Evolutionary conservation across 2,329 filamentous ascomycete species (phyloP).

Genomic region (Clarireedia paspali): DNA sequence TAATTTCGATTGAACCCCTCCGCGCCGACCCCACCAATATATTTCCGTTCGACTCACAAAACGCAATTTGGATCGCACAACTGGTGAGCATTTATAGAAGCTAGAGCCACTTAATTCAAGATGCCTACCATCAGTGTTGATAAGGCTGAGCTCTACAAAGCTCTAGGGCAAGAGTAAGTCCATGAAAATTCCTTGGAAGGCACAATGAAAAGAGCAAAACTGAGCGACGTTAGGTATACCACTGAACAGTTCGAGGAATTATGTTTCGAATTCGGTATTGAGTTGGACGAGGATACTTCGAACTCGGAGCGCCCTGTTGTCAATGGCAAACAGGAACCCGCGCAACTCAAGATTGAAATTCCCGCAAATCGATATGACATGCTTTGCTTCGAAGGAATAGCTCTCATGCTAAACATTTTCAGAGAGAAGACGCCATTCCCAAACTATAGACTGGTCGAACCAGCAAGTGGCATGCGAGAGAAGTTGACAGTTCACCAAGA

Average conservation of each 20-base stretch:
- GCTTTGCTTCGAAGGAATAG: slow-evolving; percentile 95
- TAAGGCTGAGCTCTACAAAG: slow-evolving; percentile 92
- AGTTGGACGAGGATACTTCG: slow-evolving; percentile 78
- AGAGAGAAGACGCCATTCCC: slow-evolving; percentile 67
- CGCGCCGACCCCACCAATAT: slow-evolving; percentile 7
- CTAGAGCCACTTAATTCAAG: slow-evolving; percentile 27
- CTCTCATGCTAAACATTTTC: slow-evolving; percentile 94
- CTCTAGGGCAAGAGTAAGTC: slow-evolving; percentile 76
- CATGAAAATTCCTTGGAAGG: slow-evolving; percentile 9
- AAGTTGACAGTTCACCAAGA: slow-evolving; percentile 71
- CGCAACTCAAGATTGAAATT: slow-evolving; percentile 96
- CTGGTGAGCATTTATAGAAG: slow-evolving; percentile 1
- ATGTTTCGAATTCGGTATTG: slow-evolving; percentile 95
- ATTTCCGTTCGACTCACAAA: slow-evolving; percentile 4
- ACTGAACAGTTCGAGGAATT: slow-evolving; percentile 93
- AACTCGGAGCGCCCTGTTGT: slow-evolving; percentile 57
- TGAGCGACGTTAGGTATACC: slow-evolving; percentile 56
- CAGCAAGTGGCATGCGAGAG: slow-evolving; percentile 65
- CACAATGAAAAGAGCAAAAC: slow-evolving; percentile 15
- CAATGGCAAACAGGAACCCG: slow-evolving; percentile 74
- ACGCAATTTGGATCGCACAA: background rate
- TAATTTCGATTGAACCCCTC: slow-evolving; percentile 3
- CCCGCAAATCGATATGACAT: slow-evolving; percentile 92
- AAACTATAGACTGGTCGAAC: slow-evolving; percentile 68
- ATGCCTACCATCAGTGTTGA: slow-evolving; percentile 98